These are phyloP conservation scores for Takashimella tepidaria DNA, from an alignment of 1,284 basidiomycete species.

Conservation along the genomic window DNA sequence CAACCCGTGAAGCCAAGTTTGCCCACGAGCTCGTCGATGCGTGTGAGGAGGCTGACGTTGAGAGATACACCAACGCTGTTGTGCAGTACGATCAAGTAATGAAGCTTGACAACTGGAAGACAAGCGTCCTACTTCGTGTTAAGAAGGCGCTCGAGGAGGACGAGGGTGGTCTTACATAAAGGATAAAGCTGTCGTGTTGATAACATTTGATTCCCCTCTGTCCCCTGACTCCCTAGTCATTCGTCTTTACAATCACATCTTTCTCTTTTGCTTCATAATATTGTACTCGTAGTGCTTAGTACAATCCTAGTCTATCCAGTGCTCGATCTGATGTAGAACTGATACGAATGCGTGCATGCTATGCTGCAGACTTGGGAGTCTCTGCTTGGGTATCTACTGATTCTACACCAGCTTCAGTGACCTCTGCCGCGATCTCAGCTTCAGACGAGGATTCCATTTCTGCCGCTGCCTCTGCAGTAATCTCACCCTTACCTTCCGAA, in stretches of 20 bases:
- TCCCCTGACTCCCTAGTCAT: too few species aligned
- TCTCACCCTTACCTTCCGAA: conserved; percentile 1
- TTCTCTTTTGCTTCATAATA: neutral
- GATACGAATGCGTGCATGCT: neutral
- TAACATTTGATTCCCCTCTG: neutral
- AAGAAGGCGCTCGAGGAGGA: conserved; percentile 71
- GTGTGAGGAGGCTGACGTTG: conserved; percentile 70
- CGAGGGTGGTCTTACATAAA: conserved; percentile 49
- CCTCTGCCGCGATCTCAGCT: neutral
- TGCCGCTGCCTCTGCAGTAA: neutral
- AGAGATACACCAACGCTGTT: conserved; percentile 64
- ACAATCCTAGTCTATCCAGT: too few species aligned
- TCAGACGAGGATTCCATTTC: neutral
- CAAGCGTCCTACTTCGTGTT: conserved; percentile 75
- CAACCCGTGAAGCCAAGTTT: conserved; percentile 87
- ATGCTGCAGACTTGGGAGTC: neutral
- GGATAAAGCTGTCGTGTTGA: neutral
- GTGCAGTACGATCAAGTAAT: conserved; percentile 81
- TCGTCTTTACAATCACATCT: too few species aligned
- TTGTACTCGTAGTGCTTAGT: too few species aligned
- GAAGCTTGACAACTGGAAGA: conserved; percentile 94
- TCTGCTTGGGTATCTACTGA: conserved; percentile 7
- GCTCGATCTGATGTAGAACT: neutral
- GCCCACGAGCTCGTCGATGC: conserved; percentile 68
- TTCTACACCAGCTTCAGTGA: neutral